Conservation (phyloP, 1,284 basidiomycete genomes). For the Kwoniella shivajii region DNA sequence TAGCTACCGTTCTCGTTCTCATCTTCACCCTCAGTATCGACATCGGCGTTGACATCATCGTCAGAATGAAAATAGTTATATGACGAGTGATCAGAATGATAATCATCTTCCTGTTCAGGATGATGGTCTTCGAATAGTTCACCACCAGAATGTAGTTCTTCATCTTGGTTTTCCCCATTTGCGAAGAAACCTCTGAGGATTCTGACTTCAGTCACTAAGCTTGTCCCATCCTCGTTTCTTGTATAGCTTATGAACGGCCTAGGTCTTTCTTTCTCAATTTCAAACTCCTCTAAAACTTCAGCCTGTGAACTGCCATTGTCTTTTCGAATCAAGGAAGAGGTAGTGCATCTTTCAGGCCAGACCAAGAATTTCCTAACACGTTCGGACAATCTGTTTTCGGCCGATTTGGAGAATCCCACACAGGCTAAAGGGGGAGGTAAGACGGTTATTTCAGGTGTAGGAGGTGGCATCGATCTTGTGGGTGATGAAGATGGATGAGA, state of each 20-base stretch:
- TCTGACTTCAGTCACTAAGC: constrained; percentile 42
- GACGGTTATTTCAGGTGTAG: constrained; percentile 38
- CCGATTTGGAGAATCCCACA: constrained; percentile 33
- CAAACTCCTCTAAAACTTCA: not conserved
- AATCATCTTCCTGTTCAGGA: constrained; percentile 19
- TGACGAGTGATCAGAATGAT: not conserved
- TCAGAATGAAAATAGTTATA: not conserved
- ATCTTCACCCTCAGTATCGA: not conserved
- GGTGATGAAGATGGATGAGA: constrained; percentile 4
- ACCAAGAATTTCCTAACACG: constrained; percentile 39
- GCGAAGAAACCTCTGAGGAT: constrained; percentile 37
- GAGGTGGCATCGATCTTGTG: constrained; percentile 12
- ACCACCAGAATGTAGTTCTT: constrained; percentile 30
- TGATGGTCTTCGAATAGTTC: constrained; percentile 29
- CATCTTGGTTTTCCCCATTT: constrained; percentile 19
- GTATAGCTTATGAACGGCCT: constrained; percentile 50
- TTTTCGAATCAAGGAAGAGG: not conserved
- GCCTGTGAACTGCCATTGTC: not conserved
- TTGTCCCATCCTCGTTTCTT: constrained; percentile 44
- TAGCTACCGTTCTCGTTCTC: not conserved
- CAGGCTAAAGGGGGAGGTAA: constrained; percentile 40
- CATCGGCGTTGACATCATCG: not conserved
- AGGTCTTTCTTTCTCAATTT: not conserved
- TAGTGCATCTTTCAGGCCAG: constrained; percentile 35
- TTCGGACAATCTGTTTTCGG: constrained; percentile 27